Base-by-base conservation (phyloP, 306 rosid genomes). In the Prunus armeniaca region DNA sequence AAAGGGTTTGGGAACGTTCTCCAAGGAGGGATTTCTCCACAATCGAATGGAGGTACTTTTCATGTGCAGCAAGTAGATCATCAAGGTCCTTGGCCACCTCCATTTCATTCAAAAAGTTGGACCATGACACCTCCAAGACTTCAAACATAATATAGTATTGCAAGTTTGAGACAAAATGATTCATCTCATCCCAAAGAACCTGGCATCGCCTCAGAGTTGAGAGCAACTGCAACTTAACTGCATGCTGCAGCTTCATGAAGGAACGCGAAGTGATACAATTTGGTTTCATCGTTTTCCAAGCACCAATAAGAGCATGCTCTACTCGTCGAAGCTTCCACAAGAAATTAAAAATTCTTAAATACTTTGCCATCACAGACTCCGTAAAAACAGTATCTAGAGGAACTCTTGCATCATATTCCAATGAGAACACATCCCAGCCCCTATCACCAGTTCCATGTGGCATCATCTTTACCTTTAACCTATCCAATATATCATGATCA, bases 111-210 rank as follows among this genome's bases (percentile, higher is more conserved):
- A 82, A 88, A 76, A 95, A 87, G 65, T 86, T 78, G 14, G 98
- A 90, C 99, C 98, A 95, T 5, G 99, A 95, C 51, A 92, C 86
- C 87, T 95, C 99, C 85, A 95, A 83, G 64, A 95, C 99, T 83
- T 95, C 98, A 82, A 95, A 95, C 99, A 95, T 95, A 66, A 92
- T 92, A 81, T 95, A 95, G 71, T 95, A 95, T 50, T 95, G 99
- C 79, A 95, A 88, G 85, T 95, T 95, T 69, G 98, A 81, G 76
- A 95, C 89, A 73, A 95, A 95, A 88, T 95, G 99, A 90, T 95
- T 95, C 88, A 95, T 95, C 84, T 91, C 96, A 75, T 86, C 97
- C 98, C 98, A 95, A 63, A 95, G 89, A 76, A 95, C 99, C 82
- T 95, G 97, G 83, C 97, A 92, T 74, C 91, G 92, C 87, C 99